Percentiles rank a stretch among this genome's conserved stretches.
These are phyloP conservation scores for Cordyceps cicadae DNA, from an alignment of 2,329 filamentous ascomycete genomes.

Conservation along the genomic window DNA sequence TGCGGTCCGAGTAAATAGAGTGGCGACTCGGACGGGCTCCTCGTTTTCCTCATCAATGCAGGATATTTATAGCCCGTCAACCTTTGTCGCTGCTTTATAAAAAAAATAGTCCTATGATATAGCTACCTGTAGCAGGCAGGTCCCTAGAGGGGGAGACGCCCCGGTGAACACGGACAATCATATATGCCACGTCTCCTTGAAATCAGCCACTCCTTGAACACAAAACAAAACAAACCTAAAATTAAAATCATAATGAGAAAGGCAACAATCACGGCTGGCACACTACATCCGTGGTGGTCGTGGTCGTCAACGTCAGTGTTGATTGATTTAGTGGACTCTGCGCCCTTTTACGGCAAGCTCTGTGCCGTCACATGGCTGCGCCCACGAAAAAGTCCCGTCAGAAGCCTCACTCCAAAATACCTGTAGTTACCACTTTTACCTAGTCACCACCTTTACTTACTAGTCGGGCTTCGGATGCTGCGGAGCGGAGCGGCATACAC, in stretches of 20 bases:
- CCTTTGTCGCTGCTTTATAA: background rate
- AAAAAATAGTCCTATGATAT: no score
- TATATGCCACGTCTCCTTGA: background rate
- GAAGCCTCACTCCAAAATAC: background rate
- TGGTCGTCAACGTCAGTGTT: constrained; percentile 1
- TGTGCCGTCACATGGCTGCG: constrained; percentile 14
- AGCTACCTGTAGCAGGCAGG: no score
- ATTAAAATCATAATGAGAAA: background rate
- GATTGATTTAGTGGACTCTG: background rate
- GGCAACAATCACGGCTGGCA: background rate
- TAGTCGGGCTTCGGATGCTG: constrained; percentile 8
- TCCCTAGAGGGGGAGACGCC: no score
- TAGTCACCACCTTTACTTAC: no score
- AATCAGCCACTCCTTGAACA: no score
- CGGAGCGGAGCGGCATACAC: constrained; percentile 7
- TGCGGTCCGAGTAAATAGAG: constrained; percentile 1
- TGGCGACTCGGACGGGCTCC: background rate
- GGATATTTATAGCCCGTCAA: background rate
- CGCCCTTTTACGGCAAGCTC: background rate
- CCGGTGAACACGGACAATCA: background rate
- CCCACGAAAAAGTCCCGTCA: constrained; percentile 15
- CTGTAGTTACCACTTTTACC: no score
- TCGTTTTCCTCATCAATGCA: background rate
- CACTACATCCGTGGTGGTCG: no score
- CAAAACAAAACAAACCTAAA: background rate